Conservation (phyloP, 2,329 filamentous ascomycete species). For the Penicillium sp. region DNA sequence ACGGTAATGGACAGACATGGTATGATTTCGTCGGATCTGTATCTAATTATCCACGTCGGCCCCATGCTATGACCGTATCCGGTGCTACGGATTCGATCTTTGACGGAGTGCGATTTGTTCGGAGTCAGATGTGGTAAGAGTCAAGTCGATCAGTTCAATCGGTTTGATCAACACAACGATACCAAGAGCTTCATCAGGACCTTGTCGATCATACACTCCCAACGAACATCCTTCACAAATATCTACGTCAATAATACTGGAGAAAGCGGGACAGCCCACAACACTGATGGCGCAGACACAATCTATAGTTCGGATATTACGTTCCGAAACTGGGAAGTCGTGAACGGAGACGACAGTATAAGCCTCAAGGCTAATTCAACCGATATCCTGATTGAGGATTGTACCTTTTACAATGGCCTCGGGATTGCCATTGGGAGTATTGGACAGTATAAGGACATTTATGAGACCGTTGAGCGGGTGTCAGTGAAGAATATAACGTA, state of each 20-base stretch:
- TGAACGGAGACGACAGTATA: conserved; percentile 57
- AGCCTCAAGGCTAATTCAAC: conserved; percentile 58
- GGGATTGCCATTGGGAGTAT: conserved; percentile 60
- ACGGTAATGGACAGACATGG: conserved; percentile 50
- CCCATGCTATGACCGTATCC: conserved; percentile 28
- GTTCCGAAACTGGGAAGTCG: conserved; percentile 52
- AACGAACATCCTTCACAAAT: conserved; percentile 49
- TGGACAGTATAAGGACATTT: conserved; percentile 53
- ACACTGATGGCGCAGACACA: conserved; percentile 56
- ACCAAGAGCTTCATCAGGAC: conserved; percentile 34
- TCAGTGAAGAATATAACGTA: conserved; percentile 50
- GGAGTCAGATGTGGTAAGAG: conserved; percentile 59
- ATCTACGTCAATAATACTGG: conserved; percentile 54
- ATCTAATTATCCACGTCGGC: conserved; percentile 33
- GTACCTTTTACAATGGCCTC: conserved; percentile 50
- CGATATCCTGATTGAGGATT: conserved; percentile 54
- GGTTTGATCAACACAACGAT: background rate
- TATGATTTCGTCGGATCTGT: conserved; percentile 30
- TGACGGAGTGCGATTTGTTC: conserved; percentile 34
- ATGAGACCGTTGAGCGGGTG: conserved; percentile 54
- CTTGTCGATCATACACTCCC: conserved; percentile 54
- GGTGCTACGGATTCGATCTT: conserved; percentile 18
- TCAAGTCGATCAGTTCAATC: too few relatives aligned
- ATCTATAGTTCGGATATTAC: conserved; percentile 55
- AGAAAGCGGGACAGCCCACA: conserved; percentile 13